A percentile compares a stretch with the other conserved stretches of the same genome.
phyloP scores from a whole-genome alignment of 2,329 filamentous ascomycete species.

The Tolypocladium tropicale region DNA sequence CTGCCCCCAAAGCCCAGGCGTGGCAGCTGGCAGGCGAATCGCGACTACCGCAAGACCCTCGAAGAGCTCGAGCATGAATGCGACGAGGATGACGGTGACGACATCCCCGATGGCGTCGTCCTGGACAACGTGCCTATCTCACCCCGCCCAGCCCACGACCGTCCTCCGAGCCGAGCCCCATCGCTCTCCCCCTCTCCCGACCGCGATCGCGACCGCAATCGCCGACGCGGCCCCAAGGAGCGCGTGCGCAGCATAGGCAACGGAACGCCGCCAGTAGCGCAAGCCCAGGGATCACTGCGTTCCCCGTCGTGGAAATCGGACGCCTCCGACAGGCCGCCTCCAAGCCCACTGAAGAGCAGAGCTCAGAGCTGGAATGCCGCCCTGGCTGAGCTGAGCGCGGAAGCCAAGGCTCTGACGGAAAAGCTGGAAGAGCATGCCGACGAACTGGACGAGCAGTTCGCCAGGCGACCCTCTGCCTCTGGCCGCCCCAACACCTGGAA shows the following conservation, averaged over 20 bases:
- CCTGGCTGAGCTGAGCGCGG: slow-evolving; percentile 56
- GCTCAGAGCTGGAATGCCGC: slow-evolving; percentile 69
- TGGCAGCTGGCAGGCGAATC: slow-evolving; percentile 63
- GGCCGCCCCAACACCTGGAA: slow-evolving; percentile 31
- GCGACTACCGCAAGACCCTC: slow-evolving; percentile 50
- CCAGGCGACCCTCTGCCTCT: slow-evolving; percentile 16
- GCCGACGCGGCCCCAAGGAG: slow-evolving; percentile 31
- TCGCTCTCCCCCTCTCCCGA: slow-evolving; percentile 47
- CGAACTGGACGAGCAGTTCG: slow-evolving; percentile 36
- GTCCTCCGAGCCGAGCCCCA: slow-evolving; percentile 40
- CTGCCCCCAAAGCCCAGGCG: slow-evolving; percentile 32
- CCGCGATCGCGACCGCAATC: slow-evolving; percentile 42
- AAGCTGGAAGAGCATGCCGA: slow-evolving; percentile 72
- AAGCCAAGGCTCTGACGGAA: slow-evolving; percentile 65
- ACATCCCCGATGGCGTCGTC: slow-evolving; percentile 69
- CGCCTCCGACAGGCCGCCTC: slow-evolving; percentile 21
- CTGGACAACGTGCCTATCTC: slow-evolving; percentile 78
- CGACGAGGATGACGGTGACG: slow-evolving; percentile 64
- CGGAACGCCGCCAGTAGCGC: slow-evolving; percentile 49
- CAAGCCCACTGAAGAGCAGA: slow-evolving; percentile 38
- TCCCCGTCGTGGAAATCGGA: slow-evolving; percentile 46
- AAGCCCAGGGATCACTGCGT: slow-evolving; percentile 48
- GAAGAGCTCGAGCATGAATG: slow-evolving; percentile 67
- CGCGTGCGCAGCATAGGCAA: slow-evolving; percentile 49
- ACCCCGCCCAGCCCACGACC: slow-evolving; percentile 51